Conservation (phyloP, 768 basidiomycete genomes). For the Polyporus arcularius region DNA sequence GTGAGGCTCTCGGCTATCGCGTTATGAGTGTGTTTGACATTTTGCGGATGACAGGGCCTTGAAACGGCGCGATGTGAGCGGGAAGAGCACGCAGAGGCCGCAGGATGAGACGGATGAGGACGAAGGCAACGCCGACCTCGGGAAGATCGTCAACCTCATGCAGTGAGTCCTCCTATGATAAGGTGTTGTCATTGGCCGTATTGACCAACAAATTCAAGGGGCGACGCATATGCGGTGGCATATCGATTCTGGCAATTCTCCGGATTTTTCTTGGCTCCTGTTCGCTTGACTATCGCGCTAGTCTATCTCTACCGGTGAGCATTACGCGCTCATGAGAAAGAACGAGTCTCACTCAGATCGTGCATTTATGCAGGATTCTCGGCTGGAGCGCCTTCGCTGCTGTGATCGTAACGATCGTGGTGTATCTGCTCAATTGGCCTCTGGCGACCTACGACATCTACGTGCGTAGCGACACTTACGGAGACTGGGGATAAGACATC, state of each 20-base stretch:
- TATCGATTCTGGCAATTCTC: conserved; percentile 77
- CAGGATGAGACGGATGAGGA: conserved; percentile 36
- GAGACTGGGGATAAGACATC: background rate
- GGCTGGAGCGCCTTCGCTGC: conserved; percentile 81
- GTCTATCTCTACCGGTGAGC: conserved; percentile 72
- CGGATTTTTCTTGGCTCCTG: conserved; percentile 59
- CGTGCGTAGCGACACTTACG: conserved; percentile 39
- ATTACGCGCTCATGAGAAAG: no score
- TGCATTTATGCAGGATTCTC: conserved; percentile 48
- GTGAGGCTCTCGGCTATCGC: conserved; percentile 1
- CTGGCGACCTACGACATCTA: conserved; percentile 65
- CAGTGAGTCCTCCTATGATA: conserved; percentile 46
- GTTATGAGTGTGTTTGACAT: background rate
- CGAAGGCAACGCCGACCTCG: conserved; percentile 54
- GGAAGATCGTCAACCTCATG: conserved; percentile 75
- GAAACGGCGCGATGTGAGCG: conserved; percentile 57
- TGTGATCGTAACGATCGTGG: conserved; percentile 61
- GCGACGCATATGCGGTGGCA: conserved; percentile 69
- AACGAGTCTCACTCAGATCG: background rate
- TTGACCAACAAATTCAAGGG: conserved; percentile 38
- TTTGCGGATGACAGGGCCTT: conserved; percentile 37
- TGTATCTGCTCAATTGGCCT: conserved; percentile 66
- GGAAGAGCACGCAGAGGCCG: conserved; percentile 38
- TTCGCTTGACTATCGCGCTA: conserved; percentile 65
- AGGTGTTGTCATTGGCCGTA: background rate